A percentile compares a stretch with the other conserved stretches of the same genome.
These are phyloP conservation scores for Irpex sp. DNA, from an alignment of 1,284 basidiomycete species.

Conservation along the genomic window DNA sequence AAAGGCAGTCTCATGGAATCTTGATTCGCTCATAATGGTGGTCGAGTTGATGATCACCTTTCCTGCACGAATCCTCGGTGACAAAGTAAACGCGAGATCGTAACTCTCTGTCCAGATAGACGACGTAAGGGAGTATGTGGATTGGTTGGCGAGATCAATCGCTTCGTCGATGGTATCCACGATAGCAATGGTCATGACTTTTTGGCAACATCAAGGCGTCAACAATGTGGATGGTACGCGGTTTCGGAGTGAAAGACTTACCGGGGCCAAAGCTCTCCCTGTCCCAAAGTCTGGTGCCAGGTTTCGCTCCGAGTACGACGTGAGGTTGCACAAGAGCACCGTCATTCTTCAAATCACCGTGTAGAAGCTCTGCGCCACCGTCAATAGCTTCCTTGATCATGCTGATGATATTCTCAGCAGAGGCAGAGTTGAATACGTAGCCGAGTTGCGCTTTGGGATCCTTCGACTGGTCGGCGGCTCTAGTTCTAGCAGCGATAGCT, in stretches of 20 bases:
- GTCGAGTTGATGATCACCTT: slow-evolving; percentile 26
- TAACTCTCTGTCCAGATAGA: slow-evolving; percentile 51
- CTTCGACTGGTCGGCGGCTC: slow-evolving; percentile 29
- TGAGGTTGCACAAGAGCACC: slow-evolving; percentile 52
- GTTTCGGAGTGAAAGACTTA: slow-evolving; percentile 17
- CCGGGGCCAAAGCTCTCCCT: slow-evolving; percentile 63
- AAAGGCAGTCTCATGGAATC: slow-evolving; percentile 18
- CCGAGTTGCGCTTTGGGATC: slow-evolving; percentile 25
- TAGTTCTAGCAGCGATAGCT: slow-evolving; percentile 25
- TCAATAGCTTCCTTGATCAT: slow-evolving; percentile 48
- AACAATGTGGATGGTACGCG: background rate
- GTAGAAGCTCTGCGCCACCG: slow-evolving; percentile 48
- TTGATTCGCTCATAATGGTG: slow-evolving; percentile 19
- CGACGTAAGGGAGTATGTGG: slow-evolving; percentile 50
- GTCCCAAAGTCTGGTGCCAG: slow-evolving; percentile 48
- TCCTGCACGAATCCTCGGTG: slow-evolving; percentile 44
- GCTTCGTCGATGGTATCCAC: slow-evolving; percentile 50
- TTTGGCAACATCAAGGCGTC: background rate
- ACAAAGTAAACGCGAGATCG: slow-evolving; percentile 42
- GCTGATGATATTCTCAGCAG: slow-evolving; percentile 46
- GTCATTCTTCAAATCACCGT: slow-evolving; percentile 40
- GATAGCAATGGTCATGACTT: slow-evolving; percentile 45
- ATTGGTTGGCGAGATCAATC: slow-evolving; percentile 47
- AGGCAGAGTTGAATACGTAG: slow-evolving; percentile 44
- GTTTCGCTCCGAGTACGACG: slow-evolving; percentile 43